phyloP scores from a whole-genome alignment of 75 land plant genomes.

The Ceratopteris richardii region DNA sequence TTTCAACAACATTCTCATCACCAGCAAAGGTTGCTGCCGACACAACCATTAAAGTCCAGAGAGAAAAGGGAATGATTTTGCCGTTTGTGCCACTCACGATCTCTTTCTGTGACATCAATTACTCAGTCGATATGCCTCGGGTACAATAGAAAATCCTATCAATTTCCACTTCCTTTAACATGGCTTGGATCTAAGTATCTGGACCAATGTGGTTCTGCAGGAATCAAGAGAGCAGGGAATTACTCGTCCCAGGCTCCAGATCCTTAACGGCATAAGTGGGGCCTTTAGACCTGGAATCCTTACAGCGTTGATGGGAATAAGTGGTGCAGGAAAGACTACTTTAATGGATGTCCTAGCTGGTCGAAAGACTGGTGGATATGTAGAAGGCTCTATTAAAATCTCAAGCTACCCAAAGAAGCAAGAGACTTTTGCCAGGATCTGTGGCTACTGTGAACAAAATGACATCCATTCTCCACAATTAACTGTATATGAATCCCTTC shows the following conservation, averaged over 20 bases:
- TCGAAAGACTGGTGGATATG: slow-evolving; percentile 68
- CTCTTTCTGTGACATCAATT: slow-evolving; percentile 64
- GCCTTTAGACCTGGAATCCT: slow-evolving; percentile 69
- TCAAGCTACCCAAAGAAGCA: slow-evolving; percentile 70
- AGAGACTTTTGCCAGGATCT: slow-evolving; percentile 56
- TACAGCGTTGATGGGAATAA: slow-evolving; percentile 66
- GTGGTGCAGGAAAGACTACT: slow-evolving; percentile 73
- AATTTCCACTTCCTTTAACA: no score
- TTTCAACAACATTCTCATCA: neutral
- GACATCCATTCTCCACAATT: slow-evolving; percentile 69
- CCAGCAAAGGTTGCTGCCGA: slow-evolving; percentile 1
- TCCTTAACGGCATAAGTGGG: slow-evolving; percentile 58
- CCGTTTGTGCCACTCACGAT: slow-evolving; percentile 77
- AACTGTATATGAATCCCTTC: slow-evolving; percentile 58
- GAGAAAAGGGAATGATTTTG: slow-evolving; percentile 59
- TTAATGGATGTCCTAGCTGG: slow-evolving; percentile 74
- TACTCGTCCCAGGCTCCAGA: slow-evolving; percentile 34
- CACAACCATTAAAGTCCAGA: neutral
- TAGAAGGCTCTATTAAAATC: slow-evolving; percentile 48
- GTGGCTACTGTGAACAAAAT: slow-evolving; percentile 69
- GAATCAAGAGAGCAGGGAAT: slow-evolving; percentile 45
- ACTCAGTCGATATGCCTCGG: slow-evolving; percentile 84
- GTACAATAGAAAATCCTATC: no score
- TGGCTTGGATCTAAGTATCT: no score
- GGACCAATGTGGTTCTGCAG: slow-evolving; percentile 7